A percentile compares a stretch with the other conserved stretches of the same genome.
Conservation (phyloP, 305 asterid genomes). For the Fraxinus ornus region DNA sequence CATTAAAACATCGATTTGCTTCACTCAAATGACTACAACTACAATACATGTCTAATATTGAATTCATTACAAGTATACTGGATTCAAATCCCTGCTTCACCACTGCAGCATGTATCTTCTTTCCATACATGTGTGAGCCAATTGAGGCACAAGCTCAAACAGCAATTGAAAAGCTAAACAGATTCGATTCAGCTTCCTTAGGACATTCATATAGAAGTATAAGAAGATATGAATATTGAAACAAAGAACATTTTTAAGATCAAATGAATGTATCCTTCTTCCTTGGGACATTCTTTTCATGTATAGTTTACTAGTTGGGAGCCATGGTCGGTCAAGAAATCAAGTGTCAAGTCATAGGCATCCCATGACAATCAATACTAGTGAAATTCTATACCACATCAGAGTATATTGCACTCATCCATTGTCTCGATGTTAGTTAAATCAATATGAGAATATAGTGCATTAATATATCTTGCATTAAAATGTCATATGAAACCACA, state of each 20-base stretch:
- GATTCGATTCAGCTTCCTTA: constrained; percentile 51
- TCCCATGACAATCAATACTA: no score
- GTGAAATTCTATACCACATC: background rate
- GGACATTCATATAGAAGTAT: background rate
- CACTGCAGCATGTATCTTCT: constrained; percentile 72
- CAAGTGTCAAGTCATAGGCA: background rate
- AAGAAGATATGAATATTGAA: background rate
- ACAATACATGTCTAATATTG: constrained; percentile 81
- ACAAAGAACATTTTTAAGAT: background rate
- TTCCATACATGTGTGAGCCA: constrained; percentile 50
- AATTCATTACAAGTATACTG: constrained; percentile 75
- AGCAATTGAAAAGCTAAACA: constrained; percentile 66
- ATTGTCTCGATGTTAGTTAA: no score
- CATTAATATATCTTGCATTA: background rate
- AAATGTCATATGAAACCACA: background rate
- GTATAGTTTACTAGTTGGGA: background rate
- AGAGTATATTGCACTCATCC: background rate
- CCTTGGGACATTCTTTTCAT: background rate
- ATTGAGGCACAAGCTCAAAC: constrained; percentile 67
- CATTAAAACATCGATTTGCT: constrained; percentile 61
- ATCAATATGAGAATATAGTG: background rate
- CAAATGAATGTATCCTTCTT: background rate
- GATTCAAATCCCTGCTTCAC: constrained; percentile 58
- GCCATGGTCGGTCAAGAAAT: background rate
- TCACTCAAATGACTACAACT: constrained; percentile 49